phyloP scores from a whole-genome alignment of 768 basidiomycete species.

The Aureoboletus auriporus region DNA sequence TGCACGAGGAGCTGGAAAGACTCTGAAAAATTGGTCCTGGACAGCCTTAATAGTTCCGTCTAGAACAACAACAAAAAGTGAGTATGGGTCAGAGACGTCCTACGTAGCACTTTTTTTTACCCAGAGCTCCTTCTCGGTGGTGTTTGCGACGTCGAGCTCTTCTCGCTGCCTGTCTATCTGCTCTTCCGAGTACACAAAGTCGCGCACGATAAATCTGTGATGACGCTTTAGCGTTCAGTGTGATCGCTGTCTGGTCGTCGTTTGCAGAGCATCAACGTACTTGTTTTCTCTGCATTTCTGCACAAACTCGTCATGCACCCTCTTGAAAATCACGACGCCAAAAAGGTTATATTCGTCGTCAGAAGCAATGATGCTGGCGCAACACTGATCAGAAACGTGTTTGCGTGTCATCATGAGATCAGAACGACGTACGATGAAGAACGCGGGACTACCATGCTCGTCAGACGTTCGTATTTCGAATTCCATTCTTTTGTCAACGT shows the following conservation, averaged over 20 bases:
- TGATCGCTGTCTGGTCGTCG: not conserved
- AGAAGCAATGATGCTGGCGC: slow-evolving; percentile 60
- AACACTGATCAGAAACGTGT: slow-evolving; percentile 19
- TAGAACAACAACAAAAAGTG: slow-evolving; percentile 30
- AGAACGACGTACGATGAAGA: slow-evolving; percentile 66
- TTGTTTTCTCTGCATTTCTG: slow-evolving; percentile 96
- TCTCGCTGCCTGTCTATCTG: slow-evolving; percentile 75
- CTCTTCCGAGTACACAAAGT: slow-evolving; percentile 86
- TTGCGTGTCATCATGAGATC: slow-evolving; percentile 3
- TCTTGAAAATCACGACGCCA: slow-evolving; percentile 83
- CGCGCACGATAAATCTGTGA: slow-evolving; percentile 85
- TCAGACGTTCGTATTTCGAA: slow-evolving; percentile 80
- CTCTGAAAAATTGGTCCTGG: slow-evolving; percentile 96
- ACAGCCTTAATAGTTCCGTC: slow-evolving; percentile 88
- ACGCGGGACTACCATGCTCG: slow-evolving; percentile 89
- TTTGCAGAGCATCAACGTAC: slow-evolving; percentile 39
- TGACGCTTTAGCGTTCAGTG: slow-evolving; percentile 5
- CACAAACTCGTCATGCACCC: slow-evolving; percentile 86
- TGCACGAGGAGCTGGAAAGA: slow-evolving; percentile 93
- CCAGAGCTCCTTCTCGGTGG: slow-evolving; percentile 96
- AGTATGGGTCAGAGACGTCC: not conserved
- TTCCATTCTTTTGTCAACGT: slow-evolving; percentile 85
- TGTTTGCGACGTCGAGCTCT: slow-evolving; percentile 74
- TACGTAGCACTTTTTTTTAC: slow-evolving; percentile 45
- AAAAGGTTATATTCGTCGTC: slow-evolving; percentile 91